Conservation (phyloP, 2,329 filamentous ascomycete genomes). For the Cladosporium sp. region DNA sequence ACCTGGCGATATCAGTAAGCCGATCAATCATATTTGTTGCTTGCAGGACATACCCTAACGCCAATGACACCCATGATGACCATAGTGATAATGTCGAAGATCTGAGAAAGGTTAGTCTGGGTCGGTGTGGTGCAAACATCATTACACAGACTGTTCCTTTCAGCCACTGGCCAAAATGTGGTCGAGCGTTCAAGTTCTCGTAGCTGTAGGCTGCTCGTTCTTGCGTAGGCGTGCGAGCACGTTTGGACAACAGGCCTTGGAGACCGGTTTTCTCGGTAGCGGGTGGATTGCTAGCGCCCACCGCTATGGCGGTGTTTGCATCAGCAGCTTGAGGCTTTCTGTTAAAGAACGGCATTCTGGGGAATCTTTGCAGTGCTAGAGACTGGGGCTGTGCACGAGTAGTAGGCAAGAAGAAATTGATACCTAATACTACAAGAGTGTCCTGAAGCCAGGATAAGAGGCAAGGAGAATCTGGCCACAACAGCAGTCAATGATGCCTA, state of each 20-base stretch:
- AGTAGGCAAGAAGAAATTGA: not conserved
- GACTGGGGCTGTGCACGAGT: not conserved
- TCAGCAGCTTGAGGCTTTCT: conserved; percentile 37
- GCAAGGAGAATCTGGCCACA: not conserved
- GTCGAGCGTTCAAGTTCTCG: conserved; percentile 51
- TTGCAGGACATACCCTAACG: conserved; percentile 55
- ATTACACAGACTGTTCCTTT: conserved; percentile 51
- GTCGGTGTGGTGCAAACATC: no score
- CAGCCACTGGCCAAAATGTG: conserved; percentile 68
- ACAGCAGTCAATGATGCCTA: not conserved
- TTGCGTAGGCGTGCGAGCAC: conserved; percentile 20
- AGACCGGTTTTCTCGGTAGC: conserved; percentile 30
- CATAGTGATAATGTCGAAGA: conserved; percentile 70
- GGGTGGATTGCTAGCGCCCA: conserved; percentile 7
- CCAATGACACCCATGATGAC: conserved; percentile 64
- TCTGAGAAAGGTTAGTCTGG: conserved; percentile 31
- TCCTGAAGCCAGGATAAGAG: not conserved
- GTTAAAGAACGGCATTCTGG: conserved; percentile 42
- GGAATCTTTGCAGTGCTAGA: not conserved
- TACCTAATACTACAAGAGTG: not conserved
- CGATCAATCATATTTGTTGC: not conserved
- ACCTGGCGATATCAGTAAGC: conserved; percentile 53
- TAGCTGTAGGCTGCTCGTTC: conserved; percentile 19
- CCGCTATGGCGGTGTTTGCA: conserved; percentile 38
- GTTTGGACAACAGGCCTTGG: conserved; percentile 28